phyloP scores from a whole-genome alignment of 2,329 filamentous ascomycete species.

The Elsinoe perseae region DNA sequence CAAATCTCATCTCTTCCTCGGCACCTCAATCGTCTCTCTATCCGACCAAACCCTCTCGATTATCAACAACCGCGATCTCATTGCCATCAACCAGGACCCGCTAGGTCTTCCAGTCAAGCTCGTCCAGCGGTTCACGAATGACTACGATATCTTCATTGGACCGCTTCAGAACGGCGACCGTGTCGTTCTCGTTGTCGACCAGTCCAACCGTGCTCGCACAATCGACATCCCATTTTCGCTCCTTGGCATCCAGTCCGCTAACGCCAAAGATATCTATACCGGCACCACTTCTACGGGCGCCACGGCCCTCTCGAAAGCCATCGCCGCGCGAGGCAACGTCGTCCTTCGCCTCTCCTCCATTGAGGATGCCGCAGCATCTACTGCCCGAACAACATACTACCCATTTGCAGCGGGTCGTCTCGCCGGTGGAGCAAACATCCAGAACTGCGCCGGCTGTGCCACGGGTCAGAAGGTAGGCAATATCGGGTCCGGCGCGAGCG shows the following conservation, averaged over 20 bases:
- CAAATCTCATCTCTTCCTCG: constrained; percentile 27
- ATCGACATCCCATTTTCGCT: constrained; percentile 28
- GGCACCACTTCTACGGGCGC: constrained; percentile 18
- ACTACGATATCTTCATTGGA: constrained; percentile 35
- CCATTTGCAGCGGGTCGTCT: constrained; percentile 28
- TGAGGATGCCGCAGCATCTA: constrained; percentile 10
- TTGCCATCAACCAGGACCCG: constrained; percentile 52
- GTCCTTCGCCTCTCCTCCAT: constrained; percentile 32
- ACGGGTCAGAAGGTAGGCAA: constrained; percentile 29
- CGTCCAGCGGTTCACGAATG: constrained; percentile 33
- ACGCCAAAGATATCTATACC: constrained; percentile 33
- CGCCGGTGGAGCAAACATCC: constrained; percentile 26
- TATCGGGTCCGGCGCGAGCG: constrained; percentile 25
- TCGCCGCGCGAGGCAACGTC: constrained; percentile 27
- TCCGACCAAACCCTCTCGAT: constrained; percentile 23
- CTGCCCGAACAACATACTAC: constrained; percentile 25
- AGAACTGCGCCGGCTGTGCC: constrained; percentile 30
- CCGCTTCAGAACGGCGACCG: constrained; percentile 30
- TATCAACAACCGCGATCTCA: constrained; percentile 45
- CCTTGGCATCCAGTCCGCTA: constrained; percentile 30
- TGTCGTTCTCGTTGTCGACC: constrained; percentile 34
- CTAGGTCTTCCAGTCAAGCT: constrained; percentile 47
- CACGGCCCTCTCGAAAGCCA: constrained; percentile 22
- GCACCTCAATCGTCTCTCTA: constrained; percentile 20
- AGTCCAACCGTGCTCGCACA: constrained; percentile 29